These are phyloP conservation scores for Barnettozyma sucrosica DNA, from an alignment of 805 yeast species.

Conservation along the genomic window DNA sequence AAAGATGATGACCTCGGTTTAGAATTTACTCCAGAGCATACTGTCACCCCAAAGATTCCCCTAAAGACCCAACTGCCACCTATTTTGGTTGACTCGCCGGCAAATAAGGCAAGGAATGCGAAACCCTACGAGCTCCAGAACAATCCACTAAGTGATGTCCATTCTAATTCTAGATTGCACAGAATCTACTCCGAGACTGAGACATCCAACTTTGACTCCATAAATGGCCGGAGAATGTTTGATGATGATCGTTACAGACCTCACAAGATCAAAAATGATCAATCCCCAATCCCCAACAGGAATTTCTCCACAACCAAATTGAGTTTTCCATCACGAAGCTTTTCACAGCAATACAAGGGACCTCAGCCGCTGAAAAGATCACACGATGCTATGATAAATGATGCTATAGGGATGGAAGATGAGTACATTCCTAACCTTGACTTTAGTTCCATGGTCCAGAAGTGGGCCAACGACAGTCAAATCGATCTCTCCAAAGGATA, in stretches of 20 bases:
- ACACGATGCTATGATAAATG: background rate
- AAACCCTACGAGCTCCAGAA: conserved; percentile 21
- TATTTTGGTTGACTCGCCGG: conserved; percentile 8
- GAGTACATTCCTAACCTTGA: conserved; percentile 74
- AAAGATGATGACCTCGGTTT: conserved; percentile 4
- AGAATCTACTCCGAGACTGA: conserved; percentile 65
- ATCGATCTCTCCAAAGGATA: background rate
- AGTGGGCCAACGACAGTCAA: conserved; percentile 34
- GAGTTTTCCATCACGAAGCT: conserved; percentile 10
- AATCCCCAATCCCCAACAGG: conserved; percentile 3
- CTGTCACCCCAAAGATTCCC: background rate
- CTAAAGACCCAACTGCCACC: conserved; percentile 5
- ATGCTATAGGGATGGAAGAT: conserved; percentile 51
- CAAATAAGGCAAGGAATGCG: conserved; percentile 15
- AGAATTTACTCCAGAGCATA: conserved; percentile 7
- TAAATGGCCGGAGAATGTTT: conserved; percentile 47
- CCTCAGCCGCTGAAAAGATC: conserved; percentile 6
- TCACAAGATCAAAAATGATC: conserved; percentile 13
- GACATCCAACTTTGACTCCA: conserved; percentile 49
- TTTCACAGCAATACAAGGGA: conserved; percentile 15
- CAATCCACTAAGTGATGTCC: conserved; percentile 11
- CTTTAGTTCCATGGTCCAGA: conserved; percentile 41
- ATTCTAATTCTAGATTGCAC: conserved; percentile 31
- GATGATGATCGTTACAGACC: conserved; percentile 51
- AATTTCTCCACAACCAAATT: conserved; percentile 4